Percentiles rank a stretch among this genome's conserved stretches.
Evolutionary conservation across 768 basidiomycete species (phyloP).

Genomic region (Lentinula raphanica): DNA sequence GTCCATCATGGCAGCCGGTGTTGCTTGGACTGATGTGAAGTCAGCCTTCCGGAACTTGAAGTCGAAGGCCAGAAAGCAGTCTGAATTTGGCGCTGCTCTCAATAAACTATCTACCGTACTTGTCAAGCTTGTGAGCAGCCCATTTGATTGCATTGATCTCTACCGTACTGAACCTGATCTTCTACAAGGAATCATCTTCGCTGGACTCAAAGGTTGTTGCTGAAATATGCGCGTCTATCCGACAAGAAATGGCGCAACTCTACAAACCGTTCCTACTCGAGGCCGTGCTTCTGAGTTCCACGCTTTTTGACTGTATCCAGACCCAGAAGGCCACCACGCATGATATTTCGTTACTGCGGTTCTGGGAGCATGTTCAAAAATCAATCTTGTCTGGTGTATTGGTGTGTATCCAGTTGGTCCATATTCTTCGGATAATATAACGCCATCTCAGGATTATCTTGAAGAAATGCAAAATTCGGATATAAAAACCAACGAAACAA

Average conservation of each 20-base stretch:
- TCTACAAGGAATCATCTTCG: neutral
- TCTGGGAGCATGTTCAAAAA: conserved; percentile 43
- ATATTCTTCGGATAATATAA: neutral
- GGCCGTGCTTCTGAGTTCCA: neutral
- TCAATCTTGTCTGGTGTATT: conserved; percentile 50
- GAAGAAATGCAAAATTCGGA: conserved; percentile 7
- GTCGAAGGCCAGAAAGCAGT: neutral
- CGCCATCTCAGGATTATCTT: conserved; percentile 7
- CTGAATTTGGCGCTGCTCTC: neutral
- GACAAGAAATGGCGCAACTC: neutral
- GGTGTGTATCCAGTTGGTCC: conserved; percentile 23
- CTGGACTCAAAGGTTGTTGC: neutral
- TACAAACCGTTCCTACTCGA: neutral
- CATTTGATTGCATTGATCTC: no score
- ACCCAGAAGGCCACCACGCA: neutral
- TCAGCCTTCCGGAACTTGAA: neutral
- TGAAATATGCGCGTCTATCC: neutral
- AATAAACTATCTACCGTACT: neutral
- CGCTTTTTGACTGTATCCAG: conserved; percentile 1
- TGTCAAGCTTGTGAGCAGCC: neutral
- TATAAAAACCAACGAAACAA: conserved; percentile 10
- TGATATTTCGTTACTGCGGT: neutral
- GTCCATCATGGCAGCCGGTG: neutral
- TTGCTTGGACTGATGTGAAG: neutral
- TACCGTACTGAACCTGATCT: neutral